Conservation (phyloP, 1,284 basidiomycete genomes). For the Caloboletus inedulis region DNA sequence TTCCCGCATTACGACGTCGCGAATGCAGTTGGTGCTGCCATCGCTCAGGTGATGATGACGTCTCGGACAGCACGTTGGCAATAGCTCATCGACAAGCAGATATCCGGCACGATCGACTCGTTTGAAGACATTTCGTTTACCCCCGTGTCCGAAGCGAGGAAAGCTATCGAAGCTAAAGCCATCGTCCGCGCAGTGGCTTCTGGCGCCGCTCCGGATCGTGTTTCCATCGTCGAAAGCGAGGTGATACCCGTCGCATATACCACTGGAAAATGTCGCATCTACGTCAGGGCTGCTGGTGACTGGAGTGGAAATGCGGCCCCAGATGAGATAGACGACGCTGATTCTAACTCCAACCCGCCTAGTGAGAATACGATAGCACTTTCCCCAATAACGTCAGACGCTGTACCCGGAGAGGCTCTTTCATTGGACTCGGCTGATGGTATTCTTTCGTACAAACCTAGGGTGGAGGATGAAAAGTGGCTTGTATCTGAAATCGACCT, state of each 20-base stretch:
- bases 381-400: conserved; percentile 1
- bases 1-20: conserved; percentile 54
- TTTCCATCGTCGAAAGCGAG: conserved; percentile 39
- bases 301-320: conserved; percentile 32
- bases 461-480: conserved; percentile 37
- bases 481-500: conserved; percentile 39
- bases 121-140: conserved; percentile 42
- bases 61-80: not conserved
- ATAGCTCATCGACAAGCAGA: conserved; percentile 25
- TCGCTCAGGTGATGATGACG: conserved; percentile 32
- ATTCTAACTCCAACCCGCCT: conserved; percentile 2
- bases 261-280: conserved; percentile 40
- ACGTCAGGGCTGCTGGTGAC: conserved; percentile 54
- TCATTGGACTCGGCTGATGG: conserved; percentile 14
- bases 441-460: conserved; percentile 37
- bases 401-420: not conserved
- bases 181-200: conserved; percentile 45
- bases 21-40: conserved; percentile 58
- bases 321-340: conserved; percentile 19
- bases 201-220: conserved; percentile 33
- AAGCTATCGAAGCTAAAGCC: conserved; percentile 38
- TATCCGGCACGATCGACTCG: conserved; percentile 39
- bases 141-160: conserved; percentile 42
- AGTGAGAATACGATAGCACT: conserved; percentile 7
- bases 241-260: conserved; percentile 37